A percentile compares a stretch with the other conserved stretches of the same genome.
Conservation (phyloP, 1,139 yeast species). For the Saccharomyces hybrid region DNA sequence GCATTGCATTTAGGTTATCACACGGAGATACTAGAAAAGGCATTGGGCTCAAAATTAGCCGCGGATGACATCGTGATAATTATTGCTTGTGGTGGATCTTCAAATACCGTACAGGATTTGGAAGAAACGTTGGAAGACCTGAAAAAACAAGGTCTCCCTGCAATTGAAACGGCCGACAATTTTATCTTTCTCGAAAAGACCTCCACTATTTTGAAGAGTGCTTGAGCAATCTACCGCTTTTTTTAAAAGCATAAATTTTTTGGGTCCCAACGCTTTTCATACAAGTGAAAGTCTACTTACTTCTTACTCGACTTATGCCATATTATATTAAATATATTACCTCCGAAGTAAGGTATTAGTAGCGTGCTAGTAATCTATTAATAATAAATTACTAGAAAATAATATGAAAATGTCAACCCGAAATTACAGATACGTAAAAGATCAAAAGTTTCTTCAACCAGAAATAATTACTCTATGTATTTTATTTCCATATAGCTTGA, state of each 20-base stretch:
- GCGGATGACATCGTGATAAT: slow-evolving; percentile 48
- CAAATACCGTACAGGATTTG: slow-evolving; percentile 36
- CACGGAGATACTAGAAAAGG: slow-evolving; percentile 32
- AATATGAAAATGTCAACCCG: too few species aligned
- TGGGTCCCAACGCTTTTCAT: not conserved
- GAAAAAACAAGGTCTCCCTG: slow-evolving; percentile 6
- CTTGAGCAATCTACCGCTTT: not conserved
- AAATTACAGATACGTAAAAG: too few species aligned
- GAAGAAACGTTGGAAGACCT: slow-evolving; percentile 8
- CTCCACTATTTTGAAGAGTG: not conserved
- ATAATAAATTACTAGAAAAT: too few species aligned
- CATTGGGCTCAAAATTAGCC: slow-evolving; percentile 31
- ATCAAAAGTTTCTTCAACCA: too few species aligned
- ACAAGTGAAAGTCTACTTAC: not conserved
- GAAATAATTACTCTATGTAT: too few species aligned
- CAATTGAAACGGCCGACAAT: not conserved
- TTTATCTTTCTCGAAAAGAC: not conserved
- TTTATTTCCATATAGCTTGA: too few species aligned
- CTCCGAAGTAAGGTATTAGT: too few species aligned
- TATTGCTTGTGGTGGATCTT: slow-evolving; percentile 61
- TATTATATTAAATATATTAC: too few species aligned
- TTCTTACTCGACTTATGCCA: not conserved
- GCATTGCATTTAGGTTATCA: slow-evolving; percentile 48
- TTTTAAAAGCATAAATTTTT: not conserved
- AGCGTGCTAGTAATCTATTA: too few species aligned